Base-by-base conservation (phyloP, 345 rosid species). In the Kandelia obovata region DNA sequence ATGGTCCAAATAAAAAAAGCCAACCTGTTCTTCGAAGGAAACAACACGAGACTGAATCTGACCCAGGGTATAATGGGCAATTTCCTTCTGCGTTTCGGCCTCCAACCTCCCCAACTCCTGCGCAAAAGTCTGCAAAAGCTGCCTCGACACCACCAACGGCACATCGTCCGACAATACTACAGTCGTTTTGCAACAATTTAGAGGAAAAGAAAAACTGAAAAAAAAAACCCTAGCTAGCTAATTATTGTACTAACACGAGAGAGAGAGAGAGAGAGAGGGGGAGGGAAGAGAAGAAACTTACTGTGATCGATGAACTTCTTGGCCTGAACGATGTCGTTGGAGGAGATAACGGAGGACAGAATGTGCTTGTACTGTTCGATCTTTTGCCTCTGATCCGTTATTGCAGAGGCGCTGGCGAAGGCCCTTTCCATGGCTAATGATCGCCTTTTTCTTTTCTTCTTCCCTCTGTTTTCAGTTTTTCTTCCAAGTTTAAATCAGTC, bases 1-100 rank as follows among this genome's bases (percentile, higher is more conserved):
- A 11, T 15, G 49, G 17, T 43, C 7, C 19, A 6, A 46, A 27
- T 46, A 66, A 17, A 2, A 51, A 31, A 11, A 64, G 51, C 60
- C 28, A 82, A 95, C 99, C 96, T 95, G 99, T 79, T 95, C 99
- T 73, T 92, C 99, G 53, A 95, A 95, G 57, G 99, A 95, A 77
- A 95, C 97, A 65, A 92, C 97, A 58, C 99, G 86, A 16, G 96
- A 97, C 77, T 95, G 99, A 86, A 95, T 95, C 86, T 90, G 99
- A 32, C 92, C 79, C 28, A 95, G 96, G 47, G 92, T 90, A 75
- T 86, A 87, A 69, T 87, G 86, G 7, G 96, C 93, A 81, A 90
- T 90, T 70, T 95, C 98, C 85, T 92, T 95, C 59, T 95, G 96
- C 21, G 84, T 79, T 59, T 88, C 96, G 16, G 96, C 81, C 75